phyloP scores from a whole-genome alignment of 176 grass and related monocot species.

The Elymus sibiricus region DNA sequence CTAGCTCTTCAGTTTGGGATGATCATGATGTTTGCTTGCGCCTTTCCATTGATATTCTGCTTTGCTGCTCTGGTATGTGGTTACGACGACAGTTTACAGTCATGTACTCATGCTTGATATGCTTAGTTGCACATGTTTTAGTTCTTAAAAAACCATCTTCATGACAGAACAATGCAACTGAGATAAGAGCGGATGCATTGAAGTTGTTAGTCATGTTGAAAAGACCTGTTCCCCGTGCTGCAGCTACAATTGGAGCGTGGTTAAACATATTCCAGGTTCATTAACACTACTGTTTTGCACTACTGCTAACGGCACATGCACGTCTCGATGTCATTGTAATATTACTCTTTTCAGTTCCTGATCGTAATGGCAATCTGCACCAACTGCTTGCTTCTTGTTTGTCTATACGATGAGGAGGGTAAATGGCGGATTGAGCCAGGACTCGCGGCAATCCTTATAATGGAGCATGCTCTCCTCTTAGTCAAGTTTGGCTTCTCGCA shows the following conservation, averaged over 20 bases:
- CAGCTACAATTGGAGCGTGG: conserved; percentile 97
- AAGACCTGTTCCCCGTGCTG: conserved; percentile 74
- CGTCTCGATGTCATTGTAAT: not conserved
- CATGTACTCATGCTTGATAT: not conserved
- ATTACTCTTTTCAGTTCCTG: conserved; percentile 66
- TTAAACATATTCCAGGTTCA: conserved; percentile 97
- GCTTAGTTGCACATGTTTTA: not conserved
- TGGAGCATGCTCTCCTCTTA: conserved; percentile 90
- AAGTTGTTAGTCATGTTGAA: conserved; percentile 91
- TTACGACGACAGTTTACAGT: not conserved
- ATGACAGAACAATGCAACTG: conserved; percentile 85
- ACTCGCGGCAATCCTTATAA: conserved; percentile 81
- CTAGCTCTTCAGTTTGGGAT: conserved; percentile 96
- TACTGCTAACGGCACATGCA: not conserved
- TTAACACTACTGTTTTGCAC: conserved; percentile 12
- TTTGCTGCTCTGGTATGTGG: conserved; percentile 80
- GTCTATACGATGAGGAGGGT: conserved; percentile 83
- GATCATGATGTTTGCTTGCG: conserved; percentile 99
- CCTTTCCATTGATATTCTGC: conserved; percentile 94
- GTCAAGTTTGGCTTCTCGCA: conserved; percentile 97
- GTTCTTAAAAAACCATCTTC: conserved; percentile 6
- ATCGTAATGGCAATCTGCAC: conserved; percentile 97
- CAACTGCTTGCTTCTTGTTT: conserved; percentile 95
- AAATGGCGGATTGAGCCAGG: conserved; percentile 97
- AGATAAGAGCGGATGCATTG: conserved; percentile 92